Evolutionary conservation across 345 rosid genomes (phyloP), one percentile per base, ranked within the genome.

Genomic region (Gossypium rotundifolium): DNA sequence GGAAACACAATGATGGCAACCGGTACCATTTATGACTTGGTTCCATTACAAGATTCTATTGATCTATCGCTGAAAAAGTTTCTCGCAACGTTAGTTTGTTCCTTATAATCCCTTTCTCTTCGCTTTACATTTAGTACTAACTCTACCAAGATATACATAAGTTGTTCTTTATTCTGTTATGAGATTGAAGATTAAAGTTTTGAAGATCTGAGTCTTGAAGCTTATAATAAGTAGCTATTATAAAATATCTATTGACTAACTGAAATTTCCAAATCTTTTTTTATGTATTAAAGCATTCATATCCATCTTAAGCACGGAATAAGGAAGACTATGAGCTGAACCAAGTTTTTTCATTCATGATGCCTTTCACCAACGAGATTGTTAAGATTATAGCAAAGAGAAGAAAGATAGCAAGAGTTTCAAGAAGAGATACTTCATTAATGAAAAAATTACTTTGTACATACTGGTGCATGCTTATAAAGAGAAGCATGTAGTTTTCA

Each of bases 281-380:
- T 11, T 23, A 2, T 57, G 9, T 2, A 38, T 71, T 57, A 14
- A 74, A 70, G 75, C 46, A 11, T 23, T 16, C 73, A 58, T 62
- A 58, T n/a, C 80, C 76, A 22, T 48, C 38, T 67, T 20, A 17
- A 11, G 65, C 16, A 60, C 73, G 70, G 48, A 67, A 74, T 57
- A 67, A 40, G 64, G 46, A 33, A 33, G 18, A n/a, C 42, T 2
- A 18, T 60, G 58, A 74, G 60, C 18, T 71, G 14, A 33, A 72
- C 16, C 61, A 59, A 44, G 16, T 72, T 16, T 69, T 75, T 40
- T 38, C 64, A 27, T 40, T 68, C 69, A 16, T 78, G 14, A 74
- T 62, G 38, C 64, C 65, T 55, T 78, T 78, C 45, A 68, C 77
- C 20, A 27, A 45, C 22, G 18, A 38, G 48, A n/a, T n/a, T n/a